A percentile compares a stretch with the other conserved stretches of the same genome.
Evolutionary conservation across 169 alveolate genomes (phyloP).

Genomic region (Babesia microti): DNA sequence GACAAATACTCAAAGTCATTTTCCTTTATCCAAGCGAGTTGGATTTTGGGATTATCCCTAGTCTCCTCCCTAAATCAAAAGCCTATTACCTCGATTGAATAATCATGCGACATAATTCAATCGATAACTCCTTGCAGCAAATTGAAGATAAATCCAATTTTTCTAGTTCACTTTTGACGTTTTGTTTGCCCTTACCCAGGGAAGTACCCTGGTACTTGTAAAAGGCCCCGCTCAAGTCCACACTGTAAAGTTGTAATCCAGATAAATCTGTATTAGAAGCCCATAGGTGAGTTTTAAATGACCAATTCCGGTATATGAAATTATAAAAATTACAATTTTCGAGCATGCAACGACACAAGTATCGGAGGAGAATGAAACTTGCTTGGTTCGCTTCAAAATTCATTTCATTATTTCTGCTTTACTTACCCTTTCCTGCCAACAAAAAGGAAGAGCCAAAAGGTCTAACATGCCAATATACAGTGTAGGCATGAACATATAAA

Average conservation of each 20-base stretch:
- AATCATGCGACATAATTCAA: constrained; percentile 31
- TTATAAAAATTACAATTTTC: not conserved
- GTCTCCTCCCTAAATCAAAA: constrained; percentile 44
- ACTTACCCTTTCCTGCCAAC: constrained; percentile 68
- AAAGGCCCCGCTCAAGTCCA: constrained; percentile 83
- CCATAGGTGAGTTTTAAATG: no score
- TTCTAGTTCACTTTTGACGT: constrained; percentile 85
- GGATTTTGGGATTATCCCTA: constrained; percentile 28
- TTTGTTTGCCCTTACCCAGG: constrained; percentile 84
- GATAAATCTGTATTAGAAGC: not conserved
- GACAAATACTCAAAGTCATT: constrained; percentile 17
- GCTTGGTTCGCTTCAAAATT: not conserved
- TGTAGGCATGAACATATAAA: constrained; percentile 76
- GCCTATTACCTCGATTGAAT: no score
- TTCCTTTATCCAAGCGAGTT: constrained; percentile 43
- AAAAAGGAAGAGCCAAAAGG: constrained; percentile 88
- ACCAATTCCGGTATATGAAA: no score
- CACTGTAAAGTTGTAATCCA: constrained; percentile 73
- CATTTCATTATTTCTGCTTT: constrained; percentile 40
- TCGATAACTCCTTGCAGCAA: constrained; percentile 27
- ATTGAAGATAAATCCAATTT: constrained; percentile 41
- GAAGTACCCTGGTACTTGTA: constrained; percentile 84
- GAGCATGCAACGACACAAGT: constrained; percentile 1
- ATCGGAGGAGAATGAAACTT: not conserved
- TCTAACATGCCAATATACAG: constrained; percentile 79